Evolutionary conservation across 768 basidiomycete genomes (phyloP), one percentile per base, ranked within the genome.

Genomic region (Suillus americanus): DNA sequence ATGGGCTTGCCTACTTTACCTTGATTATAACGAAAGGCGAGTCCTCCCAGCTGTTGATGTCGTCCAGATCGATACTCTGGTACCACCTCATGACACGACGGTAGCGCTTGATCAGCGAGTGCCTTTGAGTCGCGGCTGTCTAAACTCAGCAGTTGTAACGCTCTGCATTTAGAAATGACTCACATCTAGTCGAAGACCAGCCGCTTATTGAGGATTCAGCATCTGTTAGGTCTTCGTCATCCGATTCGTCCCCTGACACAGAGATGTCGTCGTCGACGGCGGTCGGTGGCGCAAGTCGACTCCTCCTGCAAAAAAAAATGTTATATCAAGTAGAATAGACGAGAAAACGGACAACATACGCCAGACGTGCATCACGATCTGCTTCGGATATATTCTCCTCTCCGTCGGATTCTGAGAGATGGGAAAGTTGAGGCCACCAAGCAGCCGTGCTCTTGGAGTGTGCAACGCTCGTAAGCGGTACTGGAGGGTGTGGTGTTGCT

Each of bases 241-340:
- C 93, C 3, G 92, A 94, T 74, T 94, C 92, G 67, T 93, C 92
- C 59, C 86, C 89, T 10, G 85, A 86, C 70, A 88, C 80, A 61
- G 79, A 81, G 20, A 77, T 78, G 56, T 88, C 78, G 23, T 82
- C 84, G 8, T 84, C 83, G 30, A 81, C 51, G 20, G 55, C 38
- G 23, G 72, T 66, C 13, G 78, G 77, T 54, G 76, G 82, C 5
- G 81, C 73, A 13, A 85, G 80, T 28, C 89, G 86, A 8, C 84
- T 85, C 68, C 79, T 80, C 59, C 88, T 89, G 67, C 48, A 45
- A 25, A 64, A 45, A 25, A 64, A 12, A 51, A 50, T 40, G 14
- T 54, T 33, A n/a, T 12, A 57, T 33, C 38, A 45, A 28, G 16
- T 48, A 37, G 55, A 55, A 43, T 23, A 40, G 62, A 60, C 2